phyloP scores from a whole-genome alignment of 164 flowering plant species.

The Magnolia sinica region DNA sequence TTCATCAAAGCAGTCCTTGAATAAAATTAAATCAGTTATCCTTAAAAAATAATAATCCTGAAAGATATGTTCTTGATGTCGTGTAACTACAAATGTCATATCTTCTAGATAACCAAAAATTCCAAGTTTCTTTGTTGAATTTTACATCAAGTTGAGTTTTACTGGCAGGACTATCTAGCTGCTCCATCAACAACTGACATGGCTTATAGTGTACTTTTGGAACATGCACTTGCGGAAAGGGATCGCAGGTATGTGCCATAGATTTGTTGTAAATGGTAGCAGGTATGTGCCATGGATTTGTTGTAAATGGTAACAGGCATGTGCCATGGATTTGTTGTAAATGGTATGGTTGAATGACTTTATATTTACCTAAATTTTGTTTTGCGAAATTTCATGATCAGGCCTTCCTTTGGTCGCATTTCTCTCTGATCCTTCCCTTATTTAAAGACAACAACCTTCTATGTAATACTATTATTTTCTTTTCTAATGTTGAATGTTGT shows the following conservation, averaged over 20 bases:
- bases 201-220: constrained; percentile 80
- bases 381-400: not conserved
- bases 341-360: not conserved
- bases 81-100: not conserved
- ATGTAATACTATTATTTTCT: not conserved
- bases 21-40: too few species aligned
- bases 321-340: not conserved
- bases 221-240: constrained; percentile 92
- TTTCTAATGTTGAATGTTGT: constrained; percentile 11
- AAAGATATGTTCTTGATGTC: not conserved
- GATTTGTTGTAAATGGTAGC: constrained; percentile 16
- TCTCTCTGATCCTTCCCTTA: not conserved
- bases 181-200: constrained; percentile 66
- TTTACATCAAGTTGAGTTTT: not conserved
- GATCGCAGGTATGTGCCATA: constrained; percentile 75
- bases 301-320: constrained; percentile 52
- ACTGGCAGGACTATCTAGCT: constrained; percentile 84
- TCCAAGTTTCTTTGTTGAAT: not conserved
- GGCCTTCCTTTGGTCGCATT: not conserved
- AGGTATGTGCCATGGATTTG: constrained; percentile 44
- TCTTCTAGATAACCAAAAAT: not conserved
- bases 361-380: too few species aligned
- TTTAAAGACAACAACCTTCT: not conserved
- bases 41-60: not conserved
- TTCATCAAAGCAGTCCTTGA: too few species aligned